Conservation (phyloP, 2,329 filamentous ascomycete genomes). For the Colletotrichum chrysophilum region DNA sequence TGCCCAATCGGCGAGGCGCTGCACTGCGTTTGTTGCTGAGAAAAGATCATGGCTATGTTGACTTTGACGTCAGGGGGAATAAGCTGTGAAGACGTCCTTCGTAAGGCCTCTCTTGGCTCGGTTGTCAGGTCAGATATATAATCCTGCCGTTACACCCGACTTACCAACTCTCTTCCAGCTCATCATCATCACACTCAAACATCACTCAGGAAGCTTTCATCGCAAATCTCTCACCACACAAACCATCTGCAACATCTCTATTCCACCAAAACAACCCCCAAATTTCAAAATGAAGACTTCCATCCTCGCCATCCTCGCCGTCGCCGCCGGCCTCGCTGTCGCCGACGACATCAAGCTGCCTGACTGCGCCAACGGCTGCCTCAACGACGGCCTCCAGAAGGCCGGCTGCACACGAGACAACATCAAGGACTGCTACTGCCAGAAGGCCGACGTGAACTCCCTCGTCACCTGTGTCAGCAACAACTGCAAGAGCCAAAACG, state of each 20-base stretch:
- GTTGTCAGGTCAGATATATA: not conserved
- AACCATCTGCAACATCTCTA: not conserved
- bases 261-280: not conserved
- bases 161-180: not conserved
- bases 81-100: not conserved
- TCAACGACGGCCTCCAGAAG: slow-evolving; percentile 15
- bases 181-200: not conserved
- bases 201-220: not conserved
- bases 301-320: not conserved
- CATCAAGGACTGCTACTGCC: slow-evolving; percentile 18
- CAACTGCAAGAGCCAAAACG: slow-evolving; percentile 13
- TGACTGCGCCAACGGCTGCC: slow-evolving; percentile 16
- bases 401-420: slow-evolving; percentile 10
- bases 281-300: slow-evolving; percentile 8
- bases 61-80: not conserved
- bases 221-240: not conserved
- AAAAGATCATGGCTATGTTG: not conserved
- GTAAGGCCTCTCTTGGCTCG: not conserved
- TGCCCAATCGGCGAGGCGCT: not conserved
- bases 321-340: not conserved
- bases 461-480: slow-evolving; percentile 7
- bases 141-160: not conserved
- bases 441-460: slow-evolving; percentile 13
- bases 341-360: slow-evolving; percentile 9
- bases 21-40: not conserved